Percentiles rank a stretch among this genome's conserved stretches.
phyloP scores from a whole-genome alignment of 306 rosid genomes.

The Biancaea sappan region DNA sequence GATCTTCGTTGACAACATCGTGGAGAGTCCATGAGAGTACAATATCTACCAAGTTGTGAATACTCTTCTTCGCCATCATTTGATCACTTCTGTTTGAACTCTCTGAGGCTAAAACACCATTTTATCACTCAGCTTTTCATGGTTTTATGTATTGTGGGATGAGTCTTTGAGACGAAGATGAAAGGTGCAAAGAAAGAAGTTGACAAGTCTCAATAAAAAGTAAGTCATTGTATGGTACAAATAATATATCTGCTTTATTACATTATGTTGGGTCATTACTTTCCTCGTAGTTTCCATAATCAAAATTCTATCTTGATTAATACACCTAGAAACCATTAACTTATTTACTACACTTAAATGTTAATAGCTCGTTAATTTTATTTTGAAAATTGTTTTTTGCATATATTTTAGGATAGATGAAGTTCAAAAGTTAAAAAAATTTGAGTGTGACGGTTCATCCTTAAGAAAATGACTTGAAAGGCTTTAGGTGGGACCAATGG shows the following conservation, averaged over 20 bases:
- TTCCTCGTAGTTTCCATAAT: background rate
- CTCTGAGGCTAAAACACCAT: background rate
- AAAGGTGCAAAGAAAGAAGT: background rate
- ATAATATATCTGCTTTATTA: too few species aligned
- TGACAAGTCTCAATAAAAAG: too few species aligned
- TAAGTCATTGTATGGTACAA: background rate
- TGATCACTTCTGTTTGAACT: background rate
- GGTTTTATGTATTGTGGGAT: background rate
- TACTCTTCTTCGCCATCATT: background rate
- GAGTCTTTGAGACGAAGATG: background rate
- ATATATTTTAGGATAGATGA: too few species aligned
- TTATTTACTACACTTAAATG: too few species aligned
- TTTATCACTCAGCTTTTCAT: background rate
- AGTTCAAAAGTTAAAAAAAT: too few species aligned
- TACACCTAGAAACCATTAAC: too few species aligned
- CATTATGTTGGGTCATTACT: background rate
- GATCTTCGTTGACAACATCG: conserved; percentile 35
- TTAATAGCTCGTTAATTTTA: too few species aligned
- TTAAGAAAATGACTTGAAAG: too few species aligned
- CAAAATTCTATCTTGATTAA: too few species aligned
- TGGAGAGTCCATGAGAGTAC: conserved; percentile 45
- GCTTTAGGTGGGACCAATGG: background rate
- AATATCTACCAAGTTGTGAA: conserved; percentile 14
- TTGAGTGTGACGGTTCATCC: too few species aligned
- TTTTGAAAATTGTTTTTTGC: too few species aligned